Percentiles rank a stretch among this genome's conserved stretches.
Evolutionary conservation across 257 asterid genomes (phyloP).

Genomic region (Solanum bulbocastanum): DNA sequence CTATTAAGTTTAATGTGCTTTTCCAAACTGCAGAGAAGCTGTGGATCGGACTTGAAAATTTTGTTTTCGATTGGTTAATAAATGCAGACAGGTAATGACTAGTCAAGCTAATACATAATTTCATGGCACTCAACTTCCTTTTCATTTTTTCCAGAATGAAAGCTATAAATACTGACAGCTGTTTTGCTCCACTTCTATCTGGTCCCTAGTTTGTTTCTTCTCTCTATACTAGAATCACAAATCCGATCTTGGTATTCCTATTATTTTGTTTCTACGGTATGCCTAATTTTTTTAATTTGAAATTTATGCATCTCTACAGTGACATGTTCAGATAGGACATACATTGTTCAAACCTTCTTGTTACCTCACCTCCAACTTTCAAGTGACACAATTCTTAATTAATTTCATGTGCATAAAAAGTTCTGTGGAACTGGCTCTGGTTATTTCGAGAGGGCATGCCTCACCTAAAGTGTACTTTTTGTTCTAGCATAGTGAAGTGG

Average conservation of each 20-base stretch:
- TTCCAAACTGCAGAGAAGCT: conserved; percentile 64
- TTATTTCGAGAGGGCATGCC: background rate
- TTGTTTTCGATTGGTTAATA: conserved; percentile 97
- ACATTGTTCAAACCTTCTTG: background rate
- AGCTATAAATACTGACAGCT: background rate
- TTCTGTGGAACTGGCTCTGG: background rate
- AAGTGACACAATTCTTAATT: background rate
- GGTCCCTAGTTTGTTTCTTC: background rate
- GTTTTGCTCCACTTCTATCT: background rate
- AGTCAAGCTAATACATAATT: background rate
- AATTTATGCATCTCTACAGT: background rate
- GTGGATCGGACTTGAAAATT: conserved; percentile 97
- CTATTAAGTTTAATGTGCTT: conserved; percentile 6
- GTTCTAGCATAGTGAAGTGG: background rate
- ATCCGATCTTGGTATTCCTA: background rate
- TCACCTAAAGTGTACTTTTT: background rate
- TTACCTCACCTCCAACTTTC: background rate
- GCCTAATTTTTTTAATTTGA: background rate
- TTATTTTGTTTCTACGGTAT: background rate
- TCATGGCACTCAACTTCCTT: background rate
- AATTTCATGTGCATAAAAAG: background rate
- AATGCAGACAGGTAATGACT: conserved; percentile 84
- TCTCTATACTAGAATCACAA: background rate
- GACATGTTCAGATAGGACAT: background rate
- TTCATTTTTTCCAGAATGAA: background rate